Evolutionary conservation across 768 basidiomycete species (phyloP).

Genomic region (Boletus reticuloceps): DNA sequence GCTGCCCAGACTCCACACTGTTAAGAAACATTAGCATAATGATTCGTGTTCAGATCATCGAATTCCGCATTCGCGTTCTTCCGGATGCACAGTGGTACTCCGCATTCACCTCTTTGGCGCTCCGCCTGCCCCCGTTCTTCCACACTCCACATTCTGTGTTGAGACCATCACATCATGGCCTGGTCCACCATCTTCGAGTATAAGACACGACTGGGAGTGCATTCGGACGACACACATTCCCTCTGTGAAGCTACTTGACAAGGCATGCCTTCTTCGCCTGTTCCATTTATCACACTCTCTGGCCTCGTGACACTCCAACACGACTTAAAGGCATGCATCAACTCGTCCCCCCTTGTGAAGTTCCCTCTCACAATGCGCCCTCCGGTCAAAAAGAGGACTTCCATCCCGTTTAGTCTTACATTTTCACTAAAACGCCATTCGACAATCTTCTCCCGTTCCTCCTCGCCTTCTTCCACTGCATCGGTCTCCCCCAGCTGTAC

Average conservation of each 20-base stretch:
- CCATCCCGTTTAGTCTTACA: conserved; percentile 16
- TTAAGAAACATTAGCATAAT: neutral
- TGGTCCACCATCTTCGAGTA: conserved; percentile 11
- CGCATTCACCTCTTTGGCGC: conserved; percentile 11
- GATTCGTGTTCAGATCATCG: conserved; percentile 7
- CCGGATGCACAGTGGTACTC: too few relatives aligned
- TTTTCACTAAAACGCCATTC: conserved; percentile 24
- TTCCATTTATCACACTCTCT: neutral
- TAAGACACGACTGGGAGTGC: conserved; percentile 13
- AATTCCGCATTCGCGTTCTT: neutral
- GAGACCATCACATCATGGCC: conserved; percentile 5
- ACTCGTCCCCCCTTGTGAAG: conserved; percentile 23
- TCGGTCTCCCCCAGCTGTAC: conserved; percentile 12
- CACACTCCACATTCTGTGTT: conserved; percentile 13
- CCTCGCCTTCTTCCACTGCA: neutral
- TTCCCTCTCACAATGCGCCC: conserved; percentile 25
- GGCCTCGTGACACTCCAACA: conserved; percentile 28
- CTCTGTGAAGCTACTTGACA: conserved; percentile 13
- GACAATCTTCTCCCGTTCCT: conserved; percentile 21
- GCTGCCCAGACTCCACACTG: conserved; percentile 4
- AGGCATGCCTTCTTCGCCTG: conserved; percentile 23
- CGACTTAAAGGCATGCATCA: conserved; percentile 30
- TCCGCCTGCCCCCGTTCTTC: neutral
- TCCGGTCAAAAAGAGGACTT: conserved; percentile 27
- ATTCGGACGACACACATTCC: conserved; percentile 12